phyloP scores from a whole-genome alignment of 805 yeast species.

The Teunomyces aglyptinius region DNA sequence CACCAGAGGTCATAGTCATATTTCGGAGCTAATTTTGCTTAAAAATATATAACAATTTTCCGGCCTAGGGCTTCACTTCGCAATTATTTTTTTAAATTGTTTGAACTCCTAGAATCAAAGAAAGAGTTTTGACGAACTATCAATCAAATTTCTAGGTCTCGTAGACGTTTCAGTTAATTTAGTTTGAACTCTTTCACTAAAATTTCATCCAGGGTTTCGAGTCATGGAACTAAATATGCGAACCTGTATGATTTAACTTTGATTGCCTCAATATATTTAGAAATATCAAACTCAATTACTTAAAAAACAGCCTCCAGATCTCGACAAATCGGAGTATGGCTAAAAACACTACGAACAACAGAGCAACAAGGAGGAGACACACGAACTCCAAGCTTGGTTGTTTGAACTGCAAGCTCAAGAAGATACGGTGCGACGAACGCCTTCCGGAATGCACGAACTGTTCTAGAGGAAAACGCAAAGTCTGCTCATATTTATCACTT shows the following conservation, averaged over 20 bases:
- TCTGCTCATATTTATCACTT: constrained; percentile 25
- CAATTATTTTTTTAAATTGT: not conserved
- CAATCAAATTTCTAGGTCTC: not conserved
- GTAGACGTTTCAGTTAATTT: not conserved
- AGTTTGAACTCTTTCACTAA: not conserved
- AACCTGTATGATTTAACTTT: constrained; percentile 1
- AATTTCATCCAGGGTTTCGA: not conserved
- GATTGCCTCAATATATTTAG: not conserved
- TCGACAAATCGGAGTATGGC: constrained; percentile 2
- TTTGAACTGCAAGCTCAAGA: constrained; percentile 29
- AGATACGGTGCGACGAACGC: constrained; percentile 30
- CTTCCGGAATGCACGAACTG: constrained; percentile 29
- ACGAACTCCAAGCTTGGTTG: constrained; percentile 33
- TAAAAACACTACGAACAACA: not conserved
- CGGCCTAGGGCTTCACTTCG: not conserved
- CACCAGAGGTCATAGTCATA: not conserved
- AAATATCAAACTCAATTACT: not conserved
- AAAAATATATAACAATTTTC: not conserved
- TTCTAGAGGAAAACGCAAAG: constrained; percentile 21
- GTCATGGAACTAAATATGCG: not conserved
- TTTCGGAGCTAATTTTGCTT: not conserved
- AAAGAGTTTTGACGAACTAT: not conserved
- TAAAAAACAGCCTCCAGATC: not conserved
- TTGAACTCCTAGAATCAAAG: not conserved
- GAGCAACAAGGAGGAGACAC: constrained; percentile 21